Percentiles rank a stretch among this genome's conserved stretches.
phyloP scores from a whole-genome alignment of 306 rosid genomes.

The Herpetospermum pedunculosum region DNA sequence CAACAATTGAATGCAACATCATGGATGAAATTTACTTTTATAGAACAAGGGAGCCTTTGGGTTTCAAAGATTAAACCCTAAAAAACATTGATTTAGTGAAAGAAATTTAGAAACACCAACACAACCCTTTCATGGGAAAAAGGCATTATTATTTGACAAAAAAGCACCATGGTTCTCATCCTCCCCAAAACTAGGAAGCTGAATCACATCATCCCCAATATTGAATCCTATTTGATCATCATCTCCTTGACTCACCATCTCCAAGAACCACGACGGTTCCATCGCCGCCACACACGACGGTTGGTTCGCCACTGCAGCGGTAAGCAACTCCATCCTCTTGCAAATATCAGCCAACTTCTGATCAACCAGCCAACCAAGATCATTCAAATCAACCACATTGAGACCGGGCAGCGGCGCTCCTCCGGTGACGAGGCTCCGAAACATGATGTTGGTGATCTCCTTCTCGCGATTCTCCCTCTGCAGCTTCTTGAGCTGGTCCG shows the following conservation, averaged over 20 bases:
- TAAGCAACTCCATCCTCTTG: not conserved
- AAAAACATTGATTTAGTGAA: not conserved
- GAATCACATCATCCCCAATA: slow-evolving; percentile 8
- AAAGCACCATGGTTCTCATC: not conserved
- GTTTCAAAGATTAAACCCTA: not conserved
- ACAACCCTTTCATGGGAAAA: slow-evolving; percentile 1
- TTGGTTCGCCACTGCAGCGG: not conserved
- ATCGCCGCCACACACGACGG: not conserved
- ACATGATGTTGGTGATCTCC: slow-evolving; percentile 18
- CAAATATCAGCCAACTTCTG: slow-evolving; percentile 11
- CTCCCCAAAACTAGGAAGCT: not conserved
- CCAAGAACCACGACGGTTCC: slow-evolving; percentile 15
- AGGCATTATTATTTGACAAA: slow-evolving; percentile 6
- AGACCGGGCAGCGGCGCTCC: not conserved
- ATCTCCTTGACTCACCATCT: not conserved
- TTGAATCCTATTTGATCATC: slow-evolving; percentile 3
- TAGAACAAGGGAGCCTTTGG: not conserved
- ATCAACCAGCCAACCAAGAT: slow-evolving; percentile 18
- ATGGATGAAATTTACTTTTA: not conserved
- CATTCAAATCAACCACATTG: slow-evolving; percentile 16
- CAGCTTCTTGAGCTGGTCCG: slow-evolving; percentile 19
- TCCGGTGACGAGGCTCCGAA: slow-evolving; percentile 6
- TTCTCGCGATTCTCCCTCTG: slow-evolving; percentile 20
- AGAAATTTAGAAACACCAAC: not conserved
- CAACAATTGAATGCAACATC: not conserved